Conservation (phyloP, 805 yeast genomes). For the Candida palmyrensis region DNA sequence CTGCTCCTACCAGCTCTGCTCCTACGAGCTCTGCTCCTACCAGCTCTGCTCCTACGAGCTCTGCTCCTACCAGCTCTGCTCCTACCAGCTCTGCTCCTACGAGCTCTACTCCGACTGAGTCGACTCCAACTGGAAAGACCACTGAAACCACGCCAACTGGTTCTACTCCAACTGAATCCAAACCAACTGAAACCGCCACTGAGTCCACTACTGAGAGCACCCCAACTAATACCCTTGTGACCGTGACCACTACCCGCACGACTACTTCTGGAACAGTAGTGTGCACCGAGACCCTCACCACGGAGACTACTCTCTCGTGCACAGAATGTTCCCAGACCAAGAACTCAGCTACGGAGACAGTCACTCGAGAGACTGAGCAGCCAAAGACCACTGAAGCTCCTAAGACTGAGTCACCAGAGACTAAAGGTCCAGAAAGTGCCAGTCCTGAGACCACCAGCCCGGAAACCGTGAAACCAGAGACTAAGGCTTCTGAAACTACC, state of each 20-base stretch:
- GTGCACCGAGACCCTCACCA: background rate
- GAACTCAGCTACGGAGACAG: background rate
- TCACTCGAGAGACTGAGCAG: background rate
- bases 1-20: constrained; percentile 1
- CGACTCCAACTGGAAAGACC: background rate
- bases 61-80: constrained; percentile 1
- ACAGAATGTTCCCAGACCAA: background rate
- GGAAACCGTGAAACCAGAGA: no score
- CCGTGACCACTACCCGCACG: background rate
- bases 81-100: constrained; percentile 1
- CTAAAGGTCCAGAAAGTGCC: no score
- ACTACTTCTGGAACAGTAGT: background rate
- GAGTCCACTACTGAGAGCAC: background rate
- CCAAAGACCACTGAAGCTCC: background rate
- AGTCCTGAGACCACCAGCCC: background rate
- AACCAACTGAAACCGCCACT: background rate
- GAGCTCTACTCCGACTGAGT: background rate
- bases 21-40: background rate
- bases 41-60: background rate
- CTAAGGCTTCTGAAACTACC: background rate
- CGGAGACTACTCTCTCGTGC: background rate
- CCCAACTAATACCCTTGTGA: background rate
- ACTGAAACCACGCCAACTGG: background rate
- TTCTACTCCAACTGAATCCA: background rate
- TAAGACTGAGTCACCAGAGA: no score